A percentile compares a stretch with the other conserved stretches of the same genome.
These are phyloP conservation scores for Arabidopsis suecica DNA, from an alignment of 345 rosid species.

Conservation along the genomic window DNA sequence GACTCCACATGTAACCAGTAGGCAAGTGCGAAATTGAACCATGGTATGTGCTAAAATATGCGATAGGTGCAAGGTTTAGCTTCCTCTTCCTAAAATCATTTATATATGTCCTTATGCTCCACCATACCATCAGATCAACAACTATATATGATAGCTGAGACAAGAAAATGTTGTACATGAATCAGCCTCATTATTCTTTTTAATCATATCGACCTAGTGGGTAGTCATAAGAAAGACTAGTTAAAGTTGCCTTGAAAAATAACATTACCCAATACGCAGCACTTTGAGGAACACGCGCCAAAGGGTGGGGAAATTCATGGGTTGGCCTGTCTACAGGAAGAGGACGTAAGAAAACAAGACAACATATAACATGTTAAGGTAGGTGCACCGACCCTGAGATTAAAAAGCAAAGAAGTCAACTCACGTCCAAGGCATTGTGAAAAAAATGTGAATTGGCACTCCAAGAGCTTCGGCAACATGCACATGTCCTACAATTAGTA, in stretches of 20 bases:
- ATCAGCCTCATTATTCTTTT: conserved; percentile 10
- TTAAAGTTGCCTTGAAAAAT: conserved; percentile 17
- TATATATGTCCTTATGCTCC: conserved; percentile 93
- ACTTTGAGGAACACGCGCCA: conserved; percentile 94
- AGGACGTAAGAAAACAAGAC: conserved; percentile 56
- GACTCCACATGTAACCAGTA: conserved; percentile 99
- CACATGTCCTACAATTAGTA: conserved; percentile 72
- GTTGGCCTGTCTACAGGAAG: conserved; percentile 95
- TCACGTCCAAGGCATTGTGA: conserved; percentile 99
- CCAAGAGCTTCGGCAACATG: conserved; percentile 99
- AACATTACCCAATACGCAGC: conserved; percentile 95
- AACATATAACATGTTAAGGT: neutral
- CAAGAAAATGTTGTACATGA: conserved; percentile 14
- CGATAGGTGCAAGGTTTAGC: conserved; percentile 86
- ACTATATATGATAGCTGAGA: conserved; percentile 86
- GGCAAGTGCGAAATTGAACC: conserved; percentile 98
- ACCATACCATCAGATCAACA: conserved; percentile 96
- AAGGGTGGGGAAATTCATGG: conserved; percentile 92
- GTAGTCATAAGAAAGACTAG: neutral
- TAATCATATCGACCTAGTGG: neutral
- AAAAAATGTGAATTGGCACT: conserved; percentile 95
- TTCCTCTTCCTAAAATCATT: conserved; percentile 91
- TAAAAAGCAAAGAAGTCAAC: conserved; percentile 44
- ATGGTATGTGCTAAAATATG: conserved; percentile 91
- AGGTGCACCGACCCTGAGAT: neutral